Conservation (phyloP, 2,329 filamentous ascomycete species). For the Xylaria hypoxylon region DNA sequence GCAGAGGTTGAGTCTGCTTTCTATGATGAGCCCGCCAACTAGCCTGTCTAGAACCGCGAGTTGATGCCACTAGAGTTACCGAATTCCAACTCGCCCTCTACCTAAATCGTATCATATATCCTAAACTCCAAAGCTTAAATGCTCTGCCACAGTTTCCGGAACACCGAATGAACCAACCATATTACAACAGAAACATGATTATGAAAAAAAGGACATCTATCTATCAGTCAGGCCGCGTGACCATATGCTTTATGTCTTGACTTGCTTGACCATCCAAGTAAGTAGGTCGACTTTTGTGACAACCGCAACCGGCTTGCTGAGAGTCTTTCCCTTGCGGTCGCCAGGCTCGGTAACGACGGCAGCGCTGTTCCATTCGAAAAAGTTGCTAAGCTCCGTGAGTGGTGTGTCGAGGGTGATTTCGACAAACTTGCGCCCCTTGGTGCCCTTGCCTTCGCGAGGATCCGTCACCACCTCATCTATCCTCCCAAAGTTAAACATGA, state of each 20-base stretch:
- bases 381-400: conserved; percentile 84
- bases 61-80: conserved; percentile 39
- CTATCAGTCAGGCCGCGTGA: neutral
- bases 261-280: conserved; percentile 84
- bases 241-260: conserved; percentile 50
- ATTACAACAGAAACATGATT: conserved; percentile 1
- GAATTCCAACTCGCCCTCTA: conserved; percentile 22
- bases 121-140: conserved; percentile 28
- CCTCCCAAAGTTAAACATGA: conserved; percentile 97
- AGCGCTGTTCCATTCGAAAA: conserved; percentile 98
- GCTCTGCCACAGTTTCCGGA: conserved; percentile 14
- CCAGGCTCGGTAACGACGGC: conserved; percentile 88
- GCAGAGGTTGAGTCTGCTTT: conserved; percentile 52
- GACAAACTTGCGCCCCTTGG: conserved; percentile 78
- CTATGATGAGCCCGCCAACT: conserved; percentile 11
- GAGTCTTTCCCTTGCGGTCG: conserved; percentile 61
- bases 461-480: conserved; percentile 93
- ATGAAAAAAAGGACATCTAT: neutral
- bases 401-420: conserved; percentile 94
- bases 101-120: conserved; percentile 4
- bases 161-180: conserved; percentile 19
- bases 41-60: conserved; percentile 37
- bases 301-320: conserved; percentile 84
- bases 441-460: conserved; percentile 63
- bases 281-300: conserved; percentile 97